These are phyloP conservation scores for Phytophthora syringae DNA, from an alignment of 352 stramenopile genomes.

Conservation along the genomic window DNA sequence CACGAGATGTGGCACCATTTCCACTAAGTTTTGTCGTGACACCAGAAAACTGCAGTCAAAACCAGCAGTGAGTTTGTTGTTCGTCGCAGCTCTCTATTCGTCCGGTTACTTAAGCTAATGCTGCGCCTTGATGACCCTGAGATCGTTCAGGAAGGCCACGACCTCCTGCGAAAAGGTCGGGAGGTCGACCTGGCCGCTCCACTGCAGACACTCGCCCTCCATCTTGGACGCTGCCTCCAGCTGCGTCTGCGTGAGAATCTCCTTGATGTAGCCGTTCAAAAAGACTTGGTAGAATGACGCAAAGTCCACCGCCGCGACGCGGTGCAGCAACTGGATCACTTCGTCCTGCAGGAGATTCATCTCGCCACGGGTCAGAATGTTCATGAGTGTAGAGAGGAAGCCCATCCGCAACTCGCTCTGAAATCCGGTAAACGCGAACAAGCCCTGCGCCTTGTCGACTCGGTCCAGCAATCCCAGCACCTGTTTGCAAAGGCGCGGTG, in stretches of 20 bases:
- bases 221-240: conserved; percentile 55
- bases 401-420: conserved; percentile 74
- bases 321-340: conserved; percentile 71
- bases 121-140: conserved; percentile 78
- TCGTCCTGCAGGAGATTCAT: conserved; percentile 86
- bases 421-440: conserved; percentile 82
- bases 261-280: conserved; percentile 62
- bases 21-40: neutral
- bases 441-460: conserved; percentile 65
- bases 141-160: conserved; percentile 75
- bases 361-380: conserved; percentile 75
- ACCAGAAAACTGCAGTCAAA: neutral
- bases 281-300: conserved; percentile 80
- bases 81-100: too few relatives aligned
- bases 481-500: conserved; percentile 73
- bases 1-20: too few relatives aligned
- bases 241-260: conserved; percentile 64
- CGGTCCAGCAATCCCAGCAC: conserved; percentile 73
- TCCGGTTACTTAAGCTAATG: conserved; percentile 31
- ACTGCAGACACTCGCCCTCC: conserved; percentile 69
- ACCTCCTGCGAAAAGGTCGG: conserved; percentile 80
- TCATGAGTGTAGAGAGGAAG: conserved; percentile 82
- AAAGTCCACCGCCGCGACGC: conserved; percentile 77
- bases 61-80: neutral
- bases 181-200: conserved; percentile 77